Evolutionary conservation across 805 yeast genomes (phyloP).

Genomic region (Candida fluviatilis): DNA sequence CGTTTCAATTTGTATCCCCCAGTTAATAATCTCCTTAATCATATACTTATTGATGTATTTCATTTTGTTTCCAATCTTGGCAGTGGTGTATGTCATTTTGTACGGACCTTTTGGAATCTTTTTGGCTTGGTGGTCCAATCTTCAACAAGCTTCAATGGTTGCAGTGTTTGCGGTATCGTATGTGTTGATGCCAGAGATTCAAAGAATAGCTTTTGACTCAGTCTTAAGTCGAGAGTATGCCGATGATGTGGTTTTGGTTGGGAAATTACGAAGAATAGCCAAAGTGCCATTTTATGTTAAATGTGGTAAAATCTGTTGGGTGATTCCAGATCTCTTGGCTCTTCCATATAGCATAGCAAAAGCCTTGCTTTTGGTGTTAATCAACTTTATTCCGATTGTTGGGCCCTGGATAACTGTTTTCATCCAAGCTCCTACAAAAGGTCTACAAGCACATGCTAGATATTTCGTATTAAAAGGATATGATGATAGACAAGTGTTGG

Average conservation of each 20-base stretch:
- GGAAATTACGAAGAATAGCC: slow-evolving; percentile 28
- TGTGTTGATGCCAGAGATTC: slow-evolving; percentile 45
- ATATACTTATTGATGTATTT: slow-evolving; percentile 34
- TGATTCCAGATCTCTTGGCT: slow-evolving; percentile 31
- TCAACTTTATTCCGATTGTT: slow-evolving; percentile 50
- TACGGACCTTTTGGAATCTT: slow-evolving; percentile 51
- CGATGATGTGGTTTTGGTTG: slow-evolving; percentile 40
- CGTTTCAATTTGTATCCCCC: slow-evolving; percentile 43
- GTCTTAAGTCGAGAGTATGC: slow-evolving; percentile 43
- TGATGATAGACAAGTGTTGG: slow-evolving; percentile 36
- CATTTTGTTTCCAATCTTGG: slow-evolving; percentile 43
- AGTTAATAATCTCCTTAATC: slow-evolving; percentile 32
- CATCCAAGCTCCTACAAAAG: slow-evolving; percentile 52
- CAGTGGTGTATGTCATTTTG: slow-evolving; percentile 36
- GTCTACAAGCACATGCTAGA: slow-evolving; percentile 47
- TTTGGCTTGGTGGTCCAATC: slow-evolving; percentile 40
- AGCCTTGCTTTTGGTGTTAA: slow-evolving; percentile 27
- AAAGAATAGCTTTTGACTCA: slow-evolving; percentile 44
- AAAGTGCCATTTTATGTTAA: slow-evolving; percentile 27
- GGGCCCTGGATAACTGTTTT: slow-evolving; percentile 55
- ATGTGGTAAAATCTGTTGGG: slow-evolving; percentile 24
- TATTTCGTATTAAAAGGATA: slow-evolving; percentile 56
- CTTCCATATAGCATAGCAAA: slow-evolving; percentile 41
- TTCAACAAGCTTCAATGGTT: slow-evolving; percentile 40
- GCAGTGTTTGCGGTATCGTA: slow-evolving; percentile 40